phyloP scores from a whole-genome alignment of 805 yeast species.

The Lachancea dasiensis region DNA sequence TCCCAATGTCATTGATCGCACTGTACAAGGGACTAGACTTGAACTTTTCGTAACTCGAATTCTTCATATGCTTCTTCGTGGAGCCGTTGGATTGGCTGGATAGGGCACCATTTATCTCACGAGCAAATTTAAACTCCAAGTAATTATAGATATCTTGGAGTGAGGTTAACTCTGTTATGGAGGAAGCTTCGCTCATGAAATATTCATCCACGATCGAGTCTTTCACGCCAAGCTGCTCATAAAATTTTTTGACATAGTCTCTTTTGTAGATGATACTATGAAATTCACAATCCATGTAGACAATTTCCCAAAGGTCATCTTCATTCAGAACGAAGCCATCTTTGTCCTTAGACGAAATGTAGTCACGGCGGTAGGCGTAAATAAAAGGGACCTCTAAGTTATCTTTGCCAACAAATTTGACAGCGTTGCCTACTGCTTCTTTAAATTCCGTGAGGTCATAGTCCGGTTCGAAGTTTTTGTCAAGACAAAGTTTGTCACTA shows the following conservation, averaged over 20 bases:
- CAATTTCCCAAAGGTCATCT: conserved; percentile 90
- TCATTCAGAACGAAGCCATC: conserved; percentile 50
- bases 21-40: conserved; percentile 57
- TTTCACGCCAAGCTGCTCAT: conserved; percentile 45
- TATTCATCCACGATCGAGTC: conserved; percentile 56
- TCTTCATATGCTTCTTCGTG: conserved; percentile 54
- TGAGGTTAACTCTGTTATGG: conserved; percentile 55
- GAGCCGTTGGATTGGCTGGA: conserved; percentile 20
- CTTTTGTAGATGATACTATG: conserved; percentile 78
- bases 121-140: conserved; percentile 60
- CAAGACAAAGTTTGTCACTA: conserved; percentile 52
- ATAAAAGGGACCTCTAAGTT: conserved; percentile 89
- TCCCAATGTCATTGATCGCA: conserved; percentile 66
- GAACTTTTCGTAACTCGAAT: conserved; percentile 58
- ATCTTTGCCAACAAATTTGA: conserved; percentile 67
- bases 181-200: conserved; percentile 44
- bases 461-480: conserved; percentile 41
- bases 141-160: conserved; percentile 81
- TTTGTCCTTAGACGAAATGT: conserved; percentile 42
- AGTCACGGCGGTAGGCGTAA: conserved; percentile 93
- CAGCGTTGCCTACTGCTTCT: conserved; percentile 64
- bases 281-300: conserved; percentile 79
- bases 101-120: conserved; percentile 35
- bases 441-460: conserved; percentile 48
- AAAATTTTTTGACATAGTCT: conserved; percentile 51